Base-by-base conservation (phyloP, 164 flowering plant species). In the Umbilicus rupestris region DNA sequence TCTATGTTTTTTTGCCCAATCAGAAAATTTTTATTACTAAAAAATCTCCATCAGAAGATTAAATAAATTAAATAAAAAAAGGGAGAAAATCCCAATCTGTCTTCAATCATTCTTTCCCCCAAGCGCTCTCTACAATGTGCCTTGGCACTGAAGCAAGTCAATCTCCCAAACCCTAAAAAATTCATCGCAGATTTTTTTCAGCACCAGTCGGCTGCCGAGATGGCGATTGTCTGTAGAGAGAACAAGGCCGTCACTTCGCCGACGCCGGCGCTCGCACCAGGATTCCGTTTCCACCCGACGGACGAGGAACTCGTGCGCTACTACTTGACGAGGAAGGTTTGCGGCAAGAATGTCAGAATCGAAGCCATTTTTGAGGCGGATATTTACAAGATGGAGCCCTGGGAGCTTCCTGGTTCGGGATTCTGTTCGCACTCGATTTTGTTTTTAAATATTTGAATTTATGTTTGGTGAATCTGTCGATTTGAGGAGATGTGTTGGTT, bases 341-440 rank as follows among this genome's bases (percentile, higher is more conserved):
- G 45, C 26, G 76, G 76, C 1, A 85, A 75, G 41, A 67, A 82
- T 55, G 75, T 85, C 39, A 77, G 83, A n/a, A 71, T 80, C 66
- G 79, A 84, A 22, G 82, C 85, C 57, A 84, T 87, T 37, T 69
- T 83, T 17, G 87, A 83, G 20, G 79, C 83, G 68, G 93, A 87
- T 46, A 77, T 87, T 73, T 87, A 87, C 82, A 83, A 73, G 59
- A 72, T 72, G 41, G 93, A 87, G 71, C 93, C 93, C 7, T 83
- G 88, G 93, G 87, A 85, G 31, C 87, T 87, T 22, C 81, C 88
- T 62, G 83, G 92, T 87, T 39, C n/a, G 10, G 28, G 5, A 11
- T 42, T 64, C 15, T 45, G 30, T 19, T 22, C 15, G n/a, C 3
- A 24, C 30, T 55, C 30, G 39, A 16, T 37, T 31, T 60, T 33